A percentile compares a stretch with the other conserved stretches of the same genome.
Evolutionary conservation across 2,329 filamentous ascomycete species (phyloP).

Genomic region (Neofusicoccum sp.): DNA sequence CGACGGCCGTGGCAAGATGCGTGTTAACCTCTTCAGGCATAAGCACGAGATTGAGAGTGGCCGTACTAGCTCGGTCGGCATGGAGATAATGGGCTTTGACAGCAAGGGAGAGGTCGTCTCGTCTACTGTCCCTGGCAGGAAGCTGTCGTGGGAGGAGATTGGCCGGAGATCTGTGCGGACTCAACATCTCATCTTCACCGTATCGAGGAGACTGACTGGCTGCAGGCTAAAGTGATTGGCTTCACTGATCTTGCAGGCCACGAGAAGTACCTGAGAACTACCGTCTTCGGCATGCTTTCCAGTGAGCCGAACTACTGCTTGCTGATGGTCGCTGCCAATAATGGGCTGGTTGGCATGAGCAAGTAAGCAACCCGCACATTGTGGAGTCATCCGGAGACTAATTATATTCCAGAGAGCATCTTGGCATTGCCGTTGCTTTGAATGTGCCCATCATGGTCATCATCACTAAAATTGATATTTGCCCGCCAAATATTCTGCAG

Average conservation of each 20-base stretch:
- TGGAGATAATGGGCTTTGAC: conserved; percentile 99
- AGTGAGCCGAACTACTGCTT: conserved; percentile 97
- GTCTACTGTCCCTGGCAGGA: conserved; percentile 78
- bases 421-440: conserved; percentile 88
- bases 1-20: conserved; percentile 87
- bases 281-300: conserved; percentile 90
- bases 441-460: conserved; percentile 98
- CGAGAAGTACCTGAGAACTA: conserved; percentile 91
- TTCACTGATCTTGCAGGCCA: conserved; percentile 96
- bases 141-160: conserved; percentile 96
- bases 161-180: conserved; percentile 71
- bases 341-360: conserved; percentile 95
- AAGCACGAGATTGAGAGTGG: conserved; percentile 98
- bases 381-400: background rate
- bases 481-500: conserved; percentile 89
- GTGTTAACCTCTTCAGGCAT: conserved; percentile 93
- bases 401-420: conserved; percentile 64
- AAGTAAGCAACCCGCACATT: conserved; percentile 48
- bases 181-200: background rate
- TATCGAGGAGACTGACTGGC: conserved; percentile 20
- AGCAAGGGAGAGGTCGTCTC: conserved; percentile 78
- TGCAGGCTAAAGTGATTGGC: conserved; percentile 81
- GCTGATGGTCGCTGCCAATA: conserved; percentile 97
- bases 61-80: conserved; percentile 90
- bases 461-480: conserved; percentile 97